Base-by-base conservation (phyloP, 257 asterid species). In the Rhazya stricta region DNA sequence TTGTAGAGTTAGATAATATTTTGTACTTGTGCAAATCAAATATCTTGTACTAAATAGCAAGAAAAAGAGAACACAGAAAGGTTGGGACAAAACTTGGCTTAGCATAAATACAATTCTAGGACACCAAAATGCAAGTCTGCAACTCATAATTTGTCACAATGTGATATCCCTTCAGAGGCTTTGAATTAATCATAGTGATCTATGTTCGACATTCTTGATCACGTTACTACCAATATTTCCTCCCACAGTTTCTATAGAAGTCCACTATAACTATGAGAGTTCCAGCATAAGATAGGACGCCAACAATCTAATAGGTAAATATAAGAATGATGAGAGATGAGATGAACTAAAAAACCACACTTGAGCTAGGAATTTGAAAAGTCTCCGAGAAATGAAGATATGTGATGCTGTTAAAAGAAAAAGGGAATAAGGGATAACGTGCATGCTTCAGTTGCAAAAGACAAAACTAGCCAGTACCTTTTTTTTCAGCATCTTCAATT, bases 401-500 rank as follows among this genome's bases (percentile, higher is more conserved):
- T n/a, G n/a, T n/a, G n/a, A n/a, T n/a, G n/a, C n/a, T n/a, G n/a
- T n/a, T n/a, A n/a, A n/a, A n/a, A n/a, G n/a, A n/a, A n/a, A n/a
- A n/a, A n/a, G n/a, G n/a, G n/a, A n/a, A n/a, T 1, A 51, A 19
- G n/a, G 57, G 23, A 16, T 51, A 51, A 8, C 7, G 25, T 2
- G 13, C 30, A 65, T 4, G 39, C 27, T 36, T 0, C 13, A 39
- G 4, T 63, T 34, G 46, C 46, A 19, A 36, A 36, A 37, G 46
- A 65, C 46, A 36, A 36, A 3, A 21, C 18, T 29, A 0, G 5
- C 15, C 1, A 7, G 57, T 79, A 93, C 97, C 96, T 88, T 83
- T 30, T 21, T 25, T 29, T 67, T 56, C 79, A 84, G 74, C 61
- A 25, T 77, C 77, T n/a, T 69, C 74, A 93, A 37, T 21, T 76